Evolutionary conservation across 306 rosid species (phyloP), one percentile per base, ranked within the genome.

Genomic region (Erythrophleum fordii): DNA sequence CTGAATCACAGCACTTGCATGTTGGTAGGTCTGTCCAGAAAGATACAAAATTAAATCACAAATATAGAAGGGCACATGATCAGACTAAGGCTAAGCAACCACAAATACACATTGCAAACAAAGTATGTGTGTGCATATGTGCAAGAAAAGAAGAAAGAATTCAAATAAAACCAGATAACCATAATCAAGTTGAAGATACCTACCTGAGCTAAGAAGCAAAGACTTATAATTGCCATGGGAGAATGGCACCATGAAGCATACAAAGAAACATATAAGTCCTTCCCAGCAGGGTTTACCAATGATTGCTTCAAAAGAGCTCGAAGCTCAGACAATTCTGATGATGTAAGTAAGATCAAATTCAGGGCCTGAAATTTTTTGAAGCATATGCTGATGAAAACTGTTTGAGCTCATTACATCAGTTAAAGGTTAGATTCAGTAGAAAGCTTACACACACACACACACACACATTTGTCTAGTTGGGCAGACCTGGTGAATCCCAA

Each of bases 201-300:
- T 59, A 92, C 99, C 93, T 93, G 99, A 81, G 99, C 90, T 86
- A 93, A 85, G 70, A 96, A 93, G 88, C 99, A 93, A 69, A 96
- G 99, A 84, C 99, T 96, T 81, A 96, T 90, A 78, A 96, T 93
- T 77, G 99, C 98, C 97, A 92, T 92, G 23, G 98, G 98, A 71
- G 99, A 93, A 82, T 96, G 99, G 83, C 98, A 92, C 99, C 99
- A 96, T 14, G 99, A 96, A 75, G 99, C 97, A 92, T 96, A 96
- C 83, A 96, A 87, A 51, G 98, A 88, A 88, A 90, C 92, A 86
- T 85, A 93, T 42, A 96, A 82, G 86, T 93, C 89, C 88, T 86
- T 93, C 86, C 99, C 99, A 6, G 88, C 88, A 59, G 98, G 87
- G 88, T 92, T 83, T 66, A 86, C 90, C 49, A 92, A 85, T 51